A percentile compares a stretch with the other conserved stretches of the same genome.
Conservation (phyloP, 352 stramenopile species). For the Pythium aphanidermatum region DNA sequence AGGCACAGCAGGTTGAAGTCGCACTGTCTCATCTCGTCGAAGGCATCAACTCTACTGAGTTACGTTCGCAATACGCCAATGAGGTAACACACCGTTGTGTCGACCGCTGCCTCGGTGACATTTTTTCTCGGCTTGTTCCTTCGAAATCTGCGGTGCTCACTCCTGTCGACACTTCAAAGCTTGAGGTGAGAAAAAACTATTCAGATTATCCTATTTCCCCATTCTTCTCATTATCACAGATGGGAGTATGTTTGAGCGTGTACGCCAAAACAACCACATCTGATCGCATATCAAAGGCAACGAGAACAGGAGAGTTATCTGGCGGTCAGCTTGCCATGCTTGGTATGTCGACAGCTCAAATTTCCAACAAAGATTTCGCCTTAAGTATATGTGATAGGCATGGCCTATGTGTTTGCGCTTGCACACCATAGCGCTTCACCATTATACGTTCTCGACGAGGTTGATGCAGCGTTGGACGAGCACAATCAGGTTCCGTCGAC, state of each 20-base stretch:
- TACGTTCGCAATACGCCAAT: constrained; percentile 15
- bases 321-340: constrained; percentile 37
- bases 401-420: constrained; percentile 36
- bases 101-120: constrained; percentile 10
- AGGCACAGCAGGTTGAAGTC: constrained; percentile 7
- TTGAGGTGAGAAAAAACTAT: constrained; percentile 16
- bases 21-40: constrained; percentile 20
- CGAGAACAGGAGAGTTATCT: constrained; percentile 23
- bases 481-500: constrained; percentile 25
- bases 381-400: constrained; percentile 19
- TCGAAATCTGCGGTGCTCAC: constrained; percentile 14
- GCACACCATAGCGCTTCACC: constrained; percentile 30
- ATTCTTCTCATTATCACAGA: not conserved
- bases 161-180: constrained; percentile 1
- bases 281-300: not conserved
- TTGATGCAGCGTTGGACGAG: constrained; percentile 37
- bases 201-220: not conserved
- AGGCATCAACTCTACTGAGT: constrained; percentile 22
- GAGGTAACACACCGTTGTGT: too few relatives aligned
- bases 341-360: constrained; percentile 5
- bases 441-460: constrained; percentile 36
- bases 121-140: constrained; percentile 24
- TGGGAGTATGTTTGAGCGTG: constrained; percentile 13
- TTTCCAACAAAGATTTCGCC: too few relatives aligned
- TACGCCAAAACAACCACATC: too few relatives aligned